phyloP scores from a whole-genome alignment of 2,329 filamentous ascomycete genomes.

The Mycosphaerelloides madeirae region DNA sequence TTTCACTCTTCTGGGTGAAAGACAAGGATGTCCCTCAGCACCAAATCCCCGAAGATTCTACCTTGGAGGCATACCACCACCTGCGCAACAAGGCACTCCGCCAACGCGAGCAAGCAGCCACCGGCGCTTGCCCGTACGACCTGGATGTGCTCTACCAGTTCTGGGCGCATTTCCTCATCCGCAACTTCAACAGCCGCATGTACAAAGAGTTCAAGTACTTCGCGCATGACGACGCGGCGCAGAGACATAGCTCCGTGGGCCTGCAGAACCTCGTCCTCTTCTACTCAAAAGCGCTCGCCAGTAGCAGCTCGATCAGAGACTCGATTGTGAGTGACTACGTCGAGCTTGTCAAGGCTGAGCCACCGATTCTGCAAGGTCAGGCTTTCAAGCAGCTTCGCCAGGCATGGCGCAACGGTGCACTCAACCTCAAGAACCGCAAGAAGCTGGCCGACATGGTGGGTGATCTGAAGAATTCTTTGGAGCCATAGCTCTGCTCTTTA shows the following conservation, averaged over 20 bases:
- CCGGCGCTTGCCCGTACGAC: constrained; percentile 48
- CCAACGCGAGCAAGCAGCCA: constrained; percentile 43
- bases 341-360: constrained; percentile 49
- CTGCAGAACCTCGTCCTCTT: constrained; percentile 61
- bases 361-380: constrained; percentile 34
- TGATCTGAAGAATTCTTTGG: constrained; percentile 49
- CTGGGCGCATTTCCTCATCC: constrained; percentile 68
- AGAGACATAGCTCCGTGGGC: constrained; percentile 51
- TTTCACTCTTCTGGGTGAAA: constrained; percentile 49
- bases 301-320: constrained; percentile 48
- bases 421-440: constrained; percentile 55
- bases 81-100: constrained; percentile 48
- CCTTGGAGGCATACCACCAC: constrained; percentile 46
- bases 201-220: constrained; percentile 68
- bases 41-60: constrained; percentile 40
- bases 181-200: constrained; percentile 70
- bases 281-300: constrained; percentile 56
- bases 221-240: constrained; percentile 59
- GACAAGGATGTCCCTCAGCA: constrained; percentile 42
- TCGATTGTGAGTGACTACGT: constrained; percentile 53
- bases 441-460: constrained; percentile 52
- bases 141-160: constrained; percentile 68
- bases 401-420: constrained; percentile 51
- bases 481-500: constrained; percentile 23
- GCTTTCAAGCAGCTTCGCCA: constrained; percentile 50